phyloP scores from a whole-genome alignment of 331 rosid genomes.

The Quercus tomentella region DNA sequence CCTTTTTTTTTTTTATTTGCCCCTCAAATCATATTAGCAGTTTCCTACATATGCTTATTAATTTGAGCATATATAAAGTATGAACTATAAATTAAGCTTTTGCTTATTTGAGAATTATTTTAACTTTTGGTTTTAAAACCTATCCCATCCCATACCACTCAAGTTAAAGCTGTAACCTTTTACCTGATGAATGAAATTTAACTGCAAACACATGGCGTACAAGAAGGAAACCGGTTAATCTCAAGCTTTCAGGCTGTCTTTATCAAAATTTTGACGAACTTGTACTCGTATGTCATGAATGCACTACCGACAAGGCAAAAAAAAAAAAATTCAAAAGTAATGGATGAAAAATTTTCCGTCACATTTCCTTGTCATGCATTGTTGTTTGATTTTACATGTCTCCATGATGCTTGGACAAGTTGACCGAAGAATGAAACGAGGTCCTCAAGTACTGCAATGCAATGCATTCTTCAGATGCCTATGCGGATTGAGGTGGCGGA shows the following conservation, averaged over 20 bases:
- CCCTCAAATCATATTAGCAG: not conserved
- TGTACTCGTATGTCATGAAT: not conserved
- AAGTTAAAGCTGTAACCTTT: no score
- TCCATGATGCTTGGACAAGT: constrained; percentile 34
- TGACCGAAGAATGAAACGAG: constrained; percentile 25
- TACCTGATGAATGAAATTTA: no score
- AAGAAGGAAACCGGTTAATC: no score
- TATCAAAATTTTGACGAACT: not conserved
- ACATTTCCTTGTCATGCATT: constrained; percentile 23
- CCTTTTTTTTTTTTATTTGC: not conserved
- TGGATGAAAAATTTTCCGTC: not conserved
- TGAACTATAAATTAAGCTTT: no score
- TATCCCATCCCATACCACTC: no score
- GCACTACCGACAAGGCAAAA: not conserved
- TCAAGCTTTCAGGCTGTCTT: no score
- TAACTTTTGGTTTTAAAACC: no score
- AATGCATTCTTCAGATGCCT: constrained; percentile 20
- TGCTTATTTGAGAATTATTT: no score
- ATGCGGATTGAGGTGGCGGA: constrained; percentile 12
- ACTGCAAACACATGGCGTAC: no score
- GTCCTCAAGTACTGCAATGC: constrained; percentile 15
- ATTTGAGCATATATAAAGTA: no score
- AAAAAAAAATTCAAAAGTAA: not conserved
- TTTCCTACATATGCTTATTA: not conserved
- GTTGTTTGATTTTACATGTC: constrained; percentile 25